phyloP scores from a whole-genome alignment of 768 basidiomycete species.

The Nidularia pulvinata region DNA sequence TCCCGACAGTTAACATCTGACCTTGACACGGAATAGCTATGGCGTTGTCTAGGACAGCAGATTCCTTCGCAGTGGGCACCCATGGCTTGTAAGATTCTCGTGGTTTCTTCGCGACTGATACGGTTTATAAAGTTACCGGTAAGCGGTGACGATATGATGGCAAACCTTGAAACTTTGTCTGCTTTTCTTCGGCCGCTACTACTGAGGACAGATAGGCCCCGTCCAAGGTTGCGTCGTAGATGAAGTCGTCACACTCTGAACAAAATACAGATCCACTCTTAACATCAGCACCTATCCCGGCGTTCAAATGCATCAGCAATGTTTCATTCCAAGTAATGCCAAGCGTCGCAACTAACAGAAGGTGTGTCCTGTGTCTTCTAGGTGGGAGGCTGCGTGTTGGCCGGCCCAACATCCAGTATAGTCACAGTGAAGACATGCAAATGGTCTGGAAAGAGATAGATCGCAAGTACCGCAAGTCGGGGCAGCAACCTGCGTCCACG shows the following conservation, averaged over 20 bases:
- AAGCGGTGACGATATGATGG: neutral
- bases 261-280: constrained; percentile 80
- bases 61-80: constrained; percentile 35
- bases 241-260: constrained; percentile 70
- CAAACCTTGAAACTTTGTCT: constrained; percentile 60
- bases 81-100: constrained; percentile 34
- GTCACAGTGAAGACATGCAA: constrained; percentile 73
- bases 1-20: constrained; percentile 17
- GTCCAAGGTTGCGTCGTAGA: constrained; percentile 59
- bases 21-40: constrained; percentile 74
- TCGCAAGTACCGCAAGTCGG: constrained; percentile 68
- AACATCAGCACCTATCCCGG: constrained; percentile 65
- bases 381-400: constrained; percentile 57
- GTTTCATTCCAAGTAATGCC: neutral
- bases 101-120: constrained; percentile 31
- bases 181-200: constrained; percentile 58
- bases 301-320: constrained; percentile 1
- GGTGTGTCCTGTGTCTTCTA: constrained; percentile 53
- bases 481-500: constrained; percentile 44
- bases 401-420: constrained; percentile 71
- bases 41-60: constrained; percentile 44
- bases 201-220: constrained; percentile 38
- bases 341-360: constrained; percentile 53
- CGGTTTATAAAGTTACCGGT: constrained; percentile 3
- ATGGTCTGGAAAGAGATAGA: constrained; percentile 56